A percentile compares a stretch with the other conserved stretches of the same genome.
Conservation (phyloP, 768 basidiomycete genomes). For the Termitomyces sp. region DNA sequence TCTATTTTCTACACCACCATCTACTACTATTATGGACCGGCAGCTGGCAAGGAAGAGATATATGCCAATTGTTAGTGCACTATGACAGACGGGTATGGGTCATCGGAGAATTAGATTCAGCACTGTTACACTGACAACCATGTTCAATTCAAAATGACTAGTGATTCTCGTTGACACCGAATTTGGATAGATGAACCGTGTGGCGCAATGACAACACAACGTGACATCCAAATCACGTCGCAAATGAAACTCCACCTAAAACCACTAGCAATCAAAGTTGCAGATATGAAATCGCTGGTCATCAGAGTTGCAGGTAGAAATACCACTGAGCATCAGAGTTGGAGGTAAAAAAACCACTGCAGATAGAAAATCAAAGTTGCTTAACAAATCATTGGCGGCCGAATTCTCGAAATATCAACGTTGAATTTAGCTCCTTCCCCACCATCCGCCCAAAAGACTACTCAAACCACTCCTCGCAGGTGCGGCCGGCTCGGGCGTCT, state of each 20-base stretch:
- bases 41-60: not conserved
- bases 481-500: constrained; percentile 49
- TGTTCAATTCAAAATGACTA: not conserved
- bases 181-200: not conserved
- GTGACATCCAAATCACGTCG: not conserved
- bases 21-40: too few relatives aligned
- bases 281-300: too few relatives aligned
- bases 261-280: not conserved
- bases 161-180: not conserved
- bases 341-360: too few relatives aligned
- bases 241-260: not conserved
- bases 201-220: not conserved
- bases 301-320: not conserved
- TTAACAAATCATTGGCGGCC: too few relatives aligned
- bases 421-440: constrained; percentile 50
- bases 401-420: not conserved
- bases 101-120: not conserved
- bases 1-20: too few relatives aligned
- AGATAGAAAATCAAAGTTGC: too few relatives aligned
- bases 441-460: constrained; percentile 79
- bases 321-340: not conserved
- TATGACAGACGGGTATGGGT: not conserved
- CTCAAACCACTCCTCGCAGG: constrained; percentile 56
- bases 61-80: not conserved
- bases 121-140: not conserved